Evolutionary conservation across 1,139 yeast species (phyloP).

Genomic region (Suhomyces ambrosiae): DNA sequence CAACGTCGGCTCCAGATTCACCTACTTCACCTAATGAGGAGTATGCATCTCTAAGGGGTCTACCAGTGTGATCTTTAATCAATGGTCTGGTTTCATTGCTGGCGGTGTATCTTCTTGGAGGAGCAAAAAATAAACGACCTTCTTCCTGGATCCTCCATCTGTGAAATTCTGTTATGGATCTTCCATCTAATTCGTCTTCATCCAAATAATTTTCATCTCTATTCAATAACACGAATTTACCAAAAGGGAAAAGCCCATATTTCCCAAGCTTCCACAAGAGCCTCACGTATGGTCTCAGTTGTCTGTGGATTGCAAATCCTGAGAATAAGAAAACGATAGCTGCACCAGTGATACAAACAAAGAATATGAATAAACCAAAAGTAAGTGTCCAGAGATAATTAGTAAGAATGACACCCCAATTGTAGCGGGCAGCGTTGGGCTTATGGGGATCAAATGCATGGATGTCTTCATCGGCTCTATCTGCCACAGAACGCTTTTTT

Average conservation of each 20-base stretch:
- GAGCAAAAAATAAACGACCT: slow-evolving; percentile 72
- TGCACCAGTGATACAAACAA: slow-evolving; percentile 53
- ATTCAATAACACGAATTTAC: slow-evolving; percentile 78
- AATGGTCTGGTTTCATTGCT: slow-evolving; percentile 40
- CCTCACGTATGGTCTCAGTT: slow-evolving; percentile 56
- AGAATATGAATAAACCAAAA: slow-evolving; percentile 64
- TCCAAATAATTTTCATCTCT: slow-evolving; percentile 78
- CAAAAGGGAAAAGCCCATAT: slow-evolving; percentile 83
- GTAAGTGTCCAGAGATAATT: slow-evolving; percentile 76
- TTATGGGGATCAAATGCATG: slow-evolving; percentile 68
- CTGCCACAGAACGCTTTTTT: slow-evolving; percentile 87
- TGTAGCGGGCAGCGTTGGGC: slow-evolving; percentile 48
- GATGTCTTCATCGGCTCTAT: slow-evolving; percentile 90
- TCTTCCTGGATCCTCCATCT: slow-evolving; percentile 85
- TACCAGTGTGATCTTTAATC: slow-evolving; percentile 48
- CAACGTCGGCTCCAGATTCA: slow-evolving; percentile 2
- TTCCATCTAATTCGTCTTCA: slow-evolving; percentile 90
- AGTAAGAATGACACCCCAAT: slow-evolving; percentile 67
- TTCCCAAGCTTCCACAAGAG: slow-evolving; percentile 64
- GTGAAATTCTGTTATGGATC: slow-evolving; percentile 80
- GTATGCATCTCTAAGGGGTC: slow-evolving; percentile 45
- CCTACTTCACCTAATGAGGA: slow-evolving; percentile 28
- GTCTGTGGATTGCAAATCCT: slow-evolving; percentile 47
- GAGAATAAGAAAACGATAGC: slow-evolving; percentile 44
- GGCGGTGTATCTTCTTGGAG: slow-evolving; percentile 51